phyloP scores from a whole-genome alignment of 495 filamentous ascomycete genomes.

The Trichoderma virens region DNA sequence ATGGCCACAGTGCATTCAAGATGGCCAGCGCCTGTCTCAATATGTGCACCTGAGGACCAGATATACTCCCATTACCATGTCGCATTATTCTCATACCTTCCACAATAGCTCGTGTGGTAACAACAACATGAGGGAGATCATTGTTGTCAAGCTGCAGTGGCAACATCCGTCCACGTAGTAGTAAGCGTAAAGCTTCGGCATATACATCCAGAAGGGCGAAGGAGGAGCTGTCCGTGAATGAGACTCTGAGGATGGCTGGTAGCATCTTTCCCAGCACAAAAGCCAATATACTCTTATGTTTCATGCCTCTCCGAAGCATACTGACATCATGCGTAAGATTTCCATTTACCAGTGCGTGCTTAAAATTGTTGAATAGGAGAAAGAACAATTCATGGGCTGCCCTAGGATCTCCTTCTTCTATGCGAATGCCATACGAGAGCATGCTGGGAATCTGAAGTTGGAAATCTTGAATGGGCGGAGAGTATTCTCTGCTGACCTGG shows the following conservation, averaged over 20 bases:
- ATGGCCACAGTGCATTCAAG: slow-evolving; percentile 8
- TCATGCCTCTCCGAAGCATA: slow-evolving; percentile 36
- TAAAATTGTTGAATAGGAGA: slow-evolving; percentile 43
- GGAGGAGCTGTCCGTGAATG: slow-evolving; percentile 14
- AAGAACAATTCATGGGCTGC: slow-evolving; percentile 40
- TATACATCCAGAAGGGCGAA: slow-evolving; percentile 37
- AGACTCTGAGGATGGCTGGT: slow-evolving; percentile 30
- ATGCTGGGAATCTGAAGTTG: slow-evolving; percentile 41
- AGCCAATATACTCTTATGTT: slow-evolving; percentile 26
- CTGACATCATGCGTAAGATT: slow-evolving; percentile 28
- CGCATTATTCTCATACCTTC: background rate
- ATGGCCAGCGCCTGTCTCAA: background rate
- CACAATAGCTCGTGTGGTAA: background rate
- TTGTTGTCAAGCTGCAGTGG: background rate
- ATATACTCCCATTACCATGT: too few species aligned
- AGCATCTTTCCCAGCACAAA: slow-evolving; percentile 39
- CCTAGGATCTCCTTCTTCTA: slow-evolving; percentile 32
- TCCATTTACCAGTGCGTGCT: slow-evolving; percentile 36
- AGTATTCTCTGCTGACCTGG: slow-evolving; percentile 38
- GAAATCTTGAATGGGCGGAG: slow-evolving; percentile 40
- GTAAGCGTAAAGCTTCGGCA: slow-evolving; percentile 15
- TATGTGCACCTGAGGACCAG: background rate
- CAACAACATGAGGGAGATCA: background rate
- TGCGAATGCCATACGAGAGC: slow-evolving; percentile 38
- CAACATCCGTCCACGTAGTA: background rate